Conservation (phyloP, 2,329 filamentous ascomycete genomes). For the Sarocladiaceae sp. region DNA sequence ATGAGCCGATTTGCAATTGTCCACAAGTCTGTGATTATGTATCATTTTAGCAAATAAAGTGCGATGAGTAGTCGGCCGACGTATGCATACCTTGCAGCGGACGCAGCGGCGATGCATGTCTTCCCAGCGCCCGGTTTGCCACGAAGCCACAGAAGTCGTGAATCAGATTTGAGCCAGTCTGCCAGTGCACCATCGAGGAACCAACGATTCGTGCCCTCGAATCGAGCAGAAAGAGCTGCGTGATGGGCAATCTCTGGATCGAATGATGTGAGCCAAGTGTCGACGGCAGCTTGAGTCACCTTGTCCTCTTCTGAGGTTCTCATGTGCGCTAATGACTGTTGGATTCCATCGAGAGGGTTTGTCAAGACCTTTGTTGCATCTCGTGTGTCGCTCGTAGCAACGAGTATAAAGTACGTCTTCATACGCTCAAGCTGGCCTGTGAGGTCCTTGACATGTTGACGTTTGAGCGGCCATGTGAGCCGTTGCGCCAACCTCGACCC, state of each 20-base stretch:
- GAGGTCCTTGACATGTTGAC: conserved; percentile 1
- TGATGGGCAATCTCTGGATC: conserved; percentile 3
- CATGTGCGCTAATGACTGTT: neutral
- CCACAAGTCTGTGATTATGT: conserved; percentile 5
- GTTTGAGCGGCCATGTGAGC: conserved; percentile 9
- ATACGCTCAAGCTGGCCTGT: conserved; percentile 6
- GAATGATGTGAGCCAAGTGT: conserved; percentile 2
- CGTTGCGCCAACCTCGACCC: neutral
- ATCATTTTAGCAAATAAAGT: too few species aligned
- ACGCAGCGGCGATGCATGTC: conserved; percentile 10
- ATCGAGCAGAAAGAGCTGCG: conserved; percentile 4
- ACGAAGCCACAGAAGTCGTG: conserved; percentile 3
- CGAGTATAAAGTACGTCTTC: conserved; percentile 11
- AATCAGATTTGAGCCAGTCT: neutral
- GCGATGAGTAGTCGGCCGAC: too few species aligned
- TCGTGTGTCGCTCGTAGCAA: conserved; percentile 6
- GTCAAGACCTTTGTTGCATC: neutral
- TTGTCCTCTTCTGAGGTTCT: neutral
- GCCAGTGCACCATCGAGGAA: conserved; percentile 8
- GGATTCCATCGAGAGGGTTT: neutral
- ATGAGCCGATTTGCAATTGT: neutral
- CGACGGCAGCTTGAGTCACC: neutral
- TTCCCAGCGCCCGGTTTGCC: conserved; percentile 12
- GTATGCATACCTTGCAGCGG: conserved; percentile 9
- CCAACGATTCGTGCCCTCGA: conserved; percentile 10